Conservation (phyloP, 2,329 filamentous ascomycete genomes). For the Claviceps maximensis region DNA sequence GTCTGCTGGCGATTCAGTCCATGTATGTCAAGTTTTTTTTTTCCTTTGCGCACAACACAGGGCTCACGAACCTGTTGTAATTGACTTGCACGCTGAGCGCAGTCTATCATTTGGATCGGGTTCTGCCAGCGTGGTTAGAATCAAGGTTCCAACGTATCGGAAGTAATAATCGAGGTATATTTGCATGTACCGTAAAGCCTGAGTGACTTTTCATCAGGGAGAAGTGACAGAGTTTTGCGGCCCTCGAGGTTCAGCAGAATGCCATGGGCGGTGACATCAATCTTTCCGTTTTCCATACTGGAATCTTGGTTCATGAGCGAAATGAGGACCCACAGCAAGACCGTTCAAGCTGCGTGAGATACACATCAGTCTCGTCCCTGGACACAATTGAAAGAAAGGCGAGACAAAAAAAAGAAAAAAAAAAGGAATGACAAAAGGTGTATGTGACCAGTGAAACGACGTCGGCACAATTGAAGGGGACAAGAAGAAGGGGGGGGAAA, state of each 20-base stretch:
- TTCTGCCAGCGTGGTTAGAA: conserved; percentile 4
- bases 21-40: neutral
- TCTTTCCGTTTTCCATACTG: conserved; percentile 9
- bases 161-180: neutral
- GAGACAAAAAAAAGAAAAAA: too few species aligned
- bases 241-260: conserved; percentile 18
- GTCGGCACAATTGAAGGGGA: too few species aligned
- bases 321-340: neutral
- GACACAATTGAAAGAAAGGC: too few species aligned
- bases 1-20: conserved; percentile 8
- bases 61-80: conserved; percentile 4
- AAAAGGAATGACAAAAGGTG: too few species aligned
- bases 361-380: neutral
- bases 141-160: neutral
- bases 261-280: conserved; percentile 8
- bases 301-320: neutral
- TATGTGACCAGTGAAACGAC: too few species aligned
- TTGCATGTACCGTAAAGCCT: conserved; percentile 20
- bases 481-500: too few species aligned
- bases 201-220: conserved; percentile 17
- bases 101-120: conserved; percentile 3
- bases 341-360: neutral
- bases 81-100: conserved; percentile 5
- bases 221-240: conserved; percentile 17
- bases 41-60: neutral